Evolutionary conservation across 305 asterid genomes (phyloP).

Genomic region (Galium porrigens): DNA sequence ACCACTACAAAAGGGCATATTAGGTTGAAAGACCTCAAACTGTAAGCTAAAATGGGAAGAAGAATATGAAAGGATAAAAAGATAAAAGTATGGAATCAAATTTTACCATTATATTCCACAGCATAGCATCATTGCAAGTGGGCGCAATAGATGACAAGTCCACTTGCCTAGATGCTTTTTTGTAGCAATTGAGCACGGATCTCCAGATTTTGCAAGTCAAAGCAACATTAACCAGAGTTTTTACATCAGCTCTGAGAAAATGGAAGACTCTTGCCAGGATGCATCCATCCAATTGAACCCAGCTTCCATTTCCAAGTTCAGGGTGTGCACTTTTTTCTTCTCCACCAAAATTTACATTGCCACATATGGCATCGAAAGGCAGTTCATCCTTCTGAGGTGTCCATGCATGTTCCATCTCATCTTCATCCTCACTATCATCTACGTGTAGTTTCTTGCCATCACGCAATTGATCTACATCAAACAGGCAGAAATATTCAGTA

Average conservation of each 20-base stretch:
- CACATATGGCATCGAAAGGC: slow-evolving; percentile 57
- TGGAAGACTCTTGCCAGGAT: slow-evolving; percentile 81
- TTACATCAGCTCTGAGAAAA: slow-evolving; percentile 77
- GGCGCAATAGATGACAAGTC: slow-evolving; percentile 55
- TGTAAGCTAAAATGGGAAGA: slow-evolving; percentile 3
- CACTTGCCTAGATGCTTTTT: slow-evolving; percentile 51
- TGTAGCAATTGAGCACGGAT: slow-evolving; percentile 48
- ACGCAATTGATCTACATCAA: slow-evolving; percentile 46
- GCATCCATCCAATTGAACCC: slow-evolving; percentile 67
- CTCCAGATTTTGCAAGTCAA: slow-evolving; percentile 93
- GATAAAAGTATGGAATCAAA: slow-evolving; percentile 9
- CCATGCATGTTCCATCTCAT: slow-evolving; percentile 39
- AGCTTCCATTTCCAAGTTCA: slow-evolving; percentile 39
- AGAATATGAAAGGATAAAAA: neutral
- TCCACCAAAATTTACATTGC: slow-evolving; percentile 35
- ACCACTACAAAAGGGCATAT: slow-evolving; percentile 8
- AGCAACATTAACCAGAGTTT: slow-evolving; percentile 54
- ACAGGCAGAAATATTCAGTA: slow-evolving; percentile 10
- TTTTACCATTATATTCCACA: slow-evolving; percentile 59
- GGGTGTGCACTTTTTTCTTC: slow-evolving; percentile 32
- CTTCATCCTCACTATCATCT: slow-evolving; percentile 54
- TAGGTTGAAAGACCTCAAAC: neutral
- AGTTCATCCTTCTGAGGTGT: slow-evolving; percentile 29
- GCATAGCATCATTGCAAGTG: slow-evolving; percentile 46
- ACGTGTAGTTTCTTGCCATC: slow-evolving; percentile 53